phyloP scores from a whole-genome alignment of 805 yeast genomes.

The Metschnikowia henanensis region DNA sequence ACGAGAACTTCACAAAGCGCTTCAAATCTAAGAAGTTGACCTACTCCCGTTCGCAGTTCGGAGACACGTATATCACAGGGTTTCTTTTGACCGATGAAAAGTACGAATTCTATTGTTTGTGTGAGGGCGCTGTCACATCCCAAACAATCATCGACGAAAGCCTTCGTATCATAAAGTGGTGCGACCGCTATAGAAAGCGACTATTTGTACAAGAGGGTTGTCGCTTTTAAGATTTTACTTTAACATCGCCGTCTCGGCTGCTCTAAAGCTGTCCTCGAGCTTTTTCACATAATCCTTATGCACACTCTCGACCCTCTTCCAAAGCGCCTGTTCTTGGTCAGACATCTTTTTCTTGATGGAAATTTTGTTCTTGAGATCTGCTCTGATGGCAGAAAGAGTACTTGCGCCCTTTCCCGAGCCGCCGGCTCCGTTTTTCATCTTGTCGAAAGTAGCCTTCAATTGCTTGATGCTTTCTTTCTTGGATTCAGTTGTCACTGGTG shows the following conservation, averaged over 20 bases:
- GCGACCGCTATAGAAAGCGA: slow-evolving; percentile 65
- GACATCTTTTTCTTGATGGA: slow-evolving; percentile 47
- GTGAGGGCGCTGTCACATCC: slow-evolving; percentile 50
- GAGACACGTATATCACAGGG: slow-evolving; percentile 28
- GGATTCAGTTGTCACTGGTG: slow-evolving; percentile 70
- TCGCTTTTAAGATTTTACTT: slow-evolving; percentile 23
- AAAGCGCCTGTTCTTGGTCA: slow-evolving; percentile 55
- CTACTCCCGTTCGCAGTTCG: slow-evolving; percentile 42
- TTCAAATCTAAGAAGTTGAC: slow-evolving; percentile 38
- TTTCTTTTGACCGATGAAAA: slow-evolving; percentile 35
- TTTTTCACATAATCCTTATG: slow-evolving; percentile 64
- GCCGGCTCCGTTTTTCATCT: slow-evolving; percentile 49
- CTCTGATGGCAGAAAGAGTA: slow-evolving; percentile 42
- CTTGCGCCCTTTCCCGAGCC: slow-evolving; percentile 38
- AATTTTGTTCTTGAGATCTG: slow-evolving; percentile 57
- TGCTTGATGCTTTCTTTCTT: slow-evolving; percentile 56
- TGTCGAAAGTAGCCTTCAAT: slow-evolving; percentile 67
- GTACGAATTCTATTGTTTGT: slow-evolving; percentile 40
- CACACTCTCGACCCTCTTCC: slow-evolving; percentile 63
- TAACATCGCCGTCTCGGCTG: slow-evolving; percentile 47
- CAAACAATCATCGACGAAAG: slow-evolving; percentile 61
- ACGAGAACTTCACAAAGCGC: slow-evolving; percentile 23
- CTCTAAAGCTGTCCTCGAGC: slow-evolving; percentile 41
- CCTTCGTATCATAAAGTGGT: slow-evolving; percentile 70
- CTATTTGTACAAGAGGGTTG: slow-evolving; percentile 70